A percentile compares a stretch with the other conserved stretches of the same genome.
Conservation (phyloP, 441 rosid genomes). For the Codiaeum variegatum region DNA sequence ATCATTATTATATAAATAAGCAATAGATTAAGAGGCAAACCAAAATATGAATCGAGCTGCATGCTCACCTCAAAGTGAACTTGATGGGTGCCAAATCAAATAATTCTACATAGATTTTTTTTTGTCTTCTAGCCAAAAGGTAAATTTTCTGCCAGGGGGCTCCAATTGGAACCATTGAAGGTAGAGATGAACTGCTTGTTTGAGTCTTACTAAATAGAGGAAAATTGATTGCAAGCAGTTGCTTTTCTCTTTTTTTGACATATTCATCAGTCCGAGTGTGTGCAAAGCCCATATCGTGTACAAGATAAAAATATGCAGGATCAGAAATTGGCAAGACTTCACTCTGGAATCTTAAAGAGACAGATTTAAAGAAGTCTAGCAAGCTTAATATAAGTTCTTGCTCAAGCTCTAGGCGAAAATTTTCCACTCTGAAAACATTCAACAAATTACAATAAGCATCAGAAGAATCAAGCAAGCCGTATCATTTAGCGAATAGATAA, state of each 20-base stretch:
- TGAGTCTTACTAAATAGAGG: conserved; percentile 37
- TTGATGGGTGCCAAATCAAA: conserved; percentile 76
- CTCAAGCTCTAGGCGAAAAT: conserved; percentile 86
- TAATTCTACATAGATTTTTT: conserved; percentile 83
- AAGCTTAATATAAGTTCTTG: conserved; percentile 71
- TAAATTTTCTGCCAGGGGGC: conserved; percentile 96
- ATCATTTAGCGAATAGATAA: conserved; percentile 17
- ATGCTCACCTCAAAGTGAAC: conserved; percentile 68
- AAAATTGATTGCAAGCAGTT: conserved; percentile 34
- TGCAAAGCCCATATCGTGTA: conserved; percentile 34
- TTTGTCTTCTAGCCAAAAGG: conserved; percentile 76
- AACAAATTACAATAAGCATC: conserved; percentile 27
- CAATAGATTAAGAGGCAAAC: conserved; percentile 18
- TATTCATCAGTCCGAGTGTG: conserved; percentile 25
- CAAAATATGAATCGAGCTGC: conserved; percentile 8
- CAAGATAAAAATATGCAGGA: conserved; percentile 37
- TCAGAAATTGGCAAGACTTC: conserved; percentile 54
- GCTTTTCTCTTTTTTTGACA: conserved; percentile 36
- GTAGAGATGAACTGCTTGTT: conserved; percentile 40
- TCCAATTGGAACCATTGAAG: conserved; percentile 83
- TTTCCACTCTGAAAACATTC: conserved; percentile 63
- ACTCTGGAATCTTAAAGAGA: conserved; percentile 61
- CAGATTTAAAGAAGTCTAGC: conserved; percentile 62
- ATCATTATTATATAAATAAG: conserved; percentile 28
- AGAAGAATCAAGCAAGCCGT: conserved; percentile 14